Conservation (phyloP, 495 filamentous ascomycete species). For the Zalerion maritima region DNA sequence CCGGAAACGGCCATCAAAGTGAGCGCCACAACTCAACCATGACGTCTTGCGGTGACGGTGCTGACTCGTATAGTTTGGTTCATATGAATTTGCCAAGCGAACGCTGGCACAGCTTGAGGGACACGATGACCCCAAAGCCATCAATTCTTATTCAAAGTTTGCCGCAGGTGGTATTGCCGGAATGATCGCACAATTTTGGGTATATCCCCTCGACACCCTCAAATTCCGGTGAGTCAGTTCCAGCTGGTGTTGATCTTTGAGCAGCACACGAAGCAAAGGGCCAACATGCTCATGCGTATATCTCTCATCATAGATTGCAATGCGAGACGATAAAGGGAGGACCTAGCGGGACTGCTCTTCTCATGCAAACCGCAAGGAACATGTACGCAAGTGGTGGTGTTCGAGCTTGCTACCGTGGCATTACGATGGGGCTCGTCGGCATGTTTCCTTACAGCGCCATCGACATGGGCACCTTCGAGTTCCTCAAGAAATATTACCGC, state of each 20-base stretch:
- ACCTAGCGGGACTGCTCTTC: constrained; percentile 67
- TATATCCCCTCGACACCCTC: constrained; percentile 92
- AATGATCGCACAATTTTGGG: constrained; percentile 88
- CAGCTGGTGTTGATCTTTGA: constrained; percentile 1
- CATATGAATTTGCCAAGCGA: constrained; percentile 89
- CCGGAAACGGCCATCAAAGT: constrained; percentile 86
- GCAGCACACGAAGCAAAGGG: constrained; percentile 7
- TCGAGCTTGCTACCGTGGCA: constrained; percentile 73
- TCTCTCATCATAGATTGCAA: constrained; percentile 58
- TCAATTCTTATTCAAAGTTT: constrained; percentile 75
- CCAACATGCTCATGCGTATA: background rate
- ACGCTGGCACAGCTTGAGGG: constrained; percentile 77
- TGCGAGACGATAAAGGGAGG: constrained; percentile 84
- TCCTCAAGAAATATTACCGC: constrained; percentile 62
- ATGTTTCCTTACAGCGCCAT: constrained; percentile 98
- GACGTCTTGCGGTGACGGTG: too few species aligned
- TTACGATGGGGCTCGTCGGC: constrained; percentile 81
- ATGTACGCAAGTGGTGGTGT: constrained; percentile 68
- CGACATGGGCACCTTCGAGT: constrained; percentile 89
- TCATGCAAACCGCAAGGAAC: constrained; percentile 63
- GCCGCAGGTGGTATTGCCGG: constrained; percentile 79
- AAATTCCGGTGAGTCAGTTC: constrained; percentile 59
- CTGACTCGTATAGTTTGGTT: constrained; percentile 79
- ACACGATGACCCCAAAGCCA: constrained; percentile 62
- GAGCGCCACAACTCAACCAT: too few species aligned